Conservation (phyloP, 192 early-diverging fungal species). For the Irineochytrium annulatum region DNA sequence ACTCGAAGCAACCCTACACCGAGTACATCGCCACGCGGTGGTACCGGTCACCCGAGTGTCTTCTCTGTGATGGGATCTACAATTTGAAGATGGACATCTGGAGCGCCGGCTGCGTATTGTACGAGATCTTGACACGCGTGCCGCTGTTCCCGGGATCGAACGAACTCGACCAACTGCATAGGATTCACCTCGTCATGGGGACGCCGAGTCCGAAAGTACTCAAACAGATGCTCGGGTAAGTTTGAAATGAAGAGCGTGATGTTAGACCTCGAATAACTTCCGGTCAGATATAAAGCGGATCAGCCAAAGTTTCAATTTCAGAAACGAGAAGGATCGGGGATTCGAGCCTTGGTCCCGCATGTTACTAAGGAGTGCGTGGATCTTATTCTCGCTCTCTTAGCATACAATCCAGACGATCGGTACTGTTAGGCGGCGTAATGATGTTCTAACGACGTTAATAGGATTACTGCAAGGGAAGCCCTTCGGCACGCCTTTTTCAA, state of each 20-base stretch:
- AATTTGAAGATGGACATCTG: conserved; percentile 60
- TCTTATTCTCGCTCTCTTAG: conserved; percentile 40
- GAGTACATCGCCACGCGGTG: conserved; percentile 66
- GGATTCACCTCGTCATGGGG: conserved; percentile 56
- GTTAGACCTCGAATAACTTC: neutral
- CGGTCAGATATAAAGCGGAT: conserved; percentile 26
- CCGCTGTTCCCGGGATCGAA: conserved; percentile 60
- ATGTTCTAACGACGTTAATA: neutral
- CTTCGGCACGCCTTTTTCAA: conserved; percentile 43
- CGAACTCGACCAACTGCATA: conserved; percentile 59
- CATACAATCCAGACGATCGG: conserved; percentile 52
- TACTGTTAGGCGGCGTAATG: conserved; percentile 8
- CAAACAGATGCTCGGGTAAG: conserved; percentile 51
- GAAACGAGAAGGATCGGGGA: conserved; percentile 46
- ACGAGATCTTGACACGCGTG: conserved; percentile 48
- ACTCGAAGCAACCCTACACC: conserved; percentile 63
- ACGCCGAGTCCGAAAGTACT: conserved; percentile 50
- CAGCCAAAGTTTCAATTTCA: conserved; percentile 51
- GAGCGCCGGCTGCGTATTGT: conserved; percentile 60
- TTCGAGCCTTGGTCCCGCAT: conserved; percentile 41
- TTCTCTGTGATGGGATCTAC: conserved; percentile 57
- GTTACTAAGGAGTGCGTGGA: conserved; percentile 42
- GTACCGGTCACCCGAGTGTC: conserved; percentile 63
- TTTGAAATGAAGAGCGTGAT: neutral
- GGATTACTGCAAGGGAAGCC: conserved; percentile 45